Base-by-base conservation (phyloP, 805 yeast species). In the Cyberlindnera mississippiensis region DNA sequence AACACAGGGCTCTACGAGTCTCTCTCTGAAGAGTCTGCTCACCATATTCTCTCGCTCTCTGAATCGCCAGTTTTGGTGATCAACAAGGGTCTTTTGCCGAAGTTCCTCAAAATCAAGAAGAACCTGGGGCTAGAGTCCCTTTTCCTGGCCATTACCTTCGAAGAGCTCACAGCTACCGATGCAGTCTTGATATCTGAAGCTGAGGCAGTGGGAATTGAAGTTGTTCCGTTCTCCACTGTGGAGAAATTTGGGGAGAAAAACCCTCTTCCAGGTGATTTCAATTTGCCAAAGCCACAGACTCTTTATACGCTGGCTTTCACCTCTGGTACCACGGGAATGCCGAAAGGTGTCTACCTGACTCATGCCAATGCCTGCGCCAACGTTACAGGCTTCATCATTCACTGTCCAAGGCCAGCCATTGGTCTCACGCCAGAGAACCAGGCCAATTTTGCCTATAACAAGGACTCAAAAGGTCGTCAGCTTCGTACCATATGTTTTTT, bases 251-350 rank as follows among this genome's bases (percentile, higher is more conserved):
- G 68, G 28, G 51, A 41, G 42, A 51, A 65, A 42, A 62, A 71
- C 34, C 69, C 73, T 41, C 46, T 53, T 45, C 58, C 68, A 6
- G 22, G 36, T 7, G 48, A 53, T 16, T 43, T 40, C 35, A 49
- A 54, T 47, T 27, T 49, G 30, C 73, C 73, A 5, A 53, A 49
- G 2, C 72, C 76, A 1, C 63, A 67, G 4, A 67, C 67, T 19
- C 46, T 66, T 3, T 68, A 71, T 49, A 74, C 83, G 9, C 68
- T 79, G 33, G 74, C 77, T 18, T 78, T 78, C 56, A 79, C 85
- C 6, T 76, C 82, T 0, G 85, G 85, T 12, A 78, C 85, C 4
- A 76, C 83, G 2, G 82, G 83, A 3, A 59, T 71, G 28, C 85
- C 85, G 24, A 78, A 78, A 57, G 85, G 85, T 15, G 84, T 75